Conservation (phyloP, 805 yeast genomes). For the Ogataea wickerhamii region DNA sequence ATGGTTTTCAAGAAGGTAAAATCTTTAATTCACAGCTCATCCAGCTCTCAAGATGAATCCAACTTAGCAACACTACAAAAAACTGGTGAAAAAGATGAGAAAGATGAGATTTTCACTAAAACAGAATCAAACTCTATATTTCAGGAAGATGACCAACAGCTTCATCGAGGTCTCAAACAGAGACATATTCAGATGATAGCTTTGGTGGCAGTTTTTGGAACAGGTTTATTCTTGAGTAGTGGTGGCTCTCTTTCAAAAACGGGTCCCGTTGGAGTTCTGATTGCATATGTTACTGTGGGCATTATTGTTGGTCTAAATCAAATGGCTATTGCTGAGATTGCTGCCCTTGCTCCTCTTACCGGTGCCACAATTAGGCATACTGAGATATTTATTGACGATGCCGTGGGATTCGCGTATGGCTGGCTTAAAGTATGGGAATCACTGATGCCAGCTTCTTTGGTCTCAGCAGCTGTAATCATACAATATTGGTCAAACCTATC, state of each 20-base stretch:
- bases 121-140: conserved; percentile 3
- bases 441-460: conserved; percentile 52
- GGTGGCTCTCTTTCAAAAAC: conserved; percentile 38
- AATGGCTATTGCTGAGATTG: conserved; percentile 54
- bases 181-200: conserved; percentile 64
- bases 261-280: conserved; percentile 40
- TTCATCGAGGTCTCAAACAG: conserved; percentile 38
- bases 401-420: conserved; percentile 56
- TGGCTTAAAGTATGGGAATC: conserved; percentile 38
- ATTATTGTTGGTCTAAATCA: conserved; percentile 53
- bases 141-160: conserved; percentile 11
- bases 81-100: neutral
- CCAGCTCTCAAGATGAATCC: too few relatives aligned
- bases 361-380: conserved; percentile 47
- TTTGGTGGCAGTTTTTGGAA: conserved; percentile 70
- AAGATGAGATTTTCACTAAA: neutral
- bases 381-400: conserved; percentile 34
- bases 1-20: too few relatives aligned
- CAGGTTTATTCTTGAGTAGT: conserved; percentile 52
- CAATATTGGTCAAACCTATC: conserved; percentile 54
- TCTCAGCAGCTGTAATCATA: conserved; percentile 54
- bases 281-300: conserved; percentile 62
- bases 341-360: conserved; percentile 51
- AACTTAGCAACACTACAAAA: too few relatives aligned
- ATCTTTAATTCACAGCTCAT: too few relatives aligned